phyloP scores from a whole-genome alignment of 495 filamentous ascomycete species.

The Entonaema liquescens region DNA sequence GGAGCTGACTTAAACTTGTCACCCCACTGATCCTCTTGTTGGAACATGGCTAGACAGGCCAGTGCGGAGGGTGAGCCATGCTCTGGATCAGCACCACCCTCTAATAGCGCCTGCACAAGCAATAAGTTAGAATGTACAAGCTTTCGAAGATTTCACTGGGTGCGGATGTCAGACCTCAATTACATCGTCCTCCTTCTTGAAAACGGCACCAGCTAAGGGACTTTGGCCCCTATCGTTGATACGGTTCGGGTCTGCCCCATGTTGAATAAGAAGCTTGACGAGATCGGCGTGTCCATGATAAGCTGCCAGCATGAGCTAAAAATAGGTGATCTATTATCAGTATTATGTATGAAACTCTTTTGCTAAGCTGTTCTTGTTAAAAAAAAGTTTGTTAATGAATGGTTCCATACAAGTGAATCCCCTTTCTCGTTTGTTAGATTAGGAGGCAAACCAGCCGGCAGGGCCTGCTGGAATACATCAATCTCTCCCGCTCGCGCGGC shows the following conservation, averaged over 20 bases:
- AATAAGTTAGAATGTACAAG: neutral
- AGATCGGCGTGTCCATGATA: slow-evolving; percentile 64
- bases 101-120: slow-evolving; percentile 49
- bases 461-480: slow-evolving; percentile 58
- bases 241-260: slow-evolving; percentile 62
- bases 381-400: neutral
- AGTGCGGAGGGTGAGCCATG: slow-evolving; percentile 58
- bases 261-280: slow-evolving; percentile 58
- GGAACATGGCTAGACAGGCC: slow-evolving; percentile 59
- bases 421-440: slow-evolving; percentile 67
- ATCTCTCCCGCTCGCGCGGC: slow-evolving; percentile 60
- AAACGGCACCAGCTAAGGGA: slow-evolving; percentile 64
- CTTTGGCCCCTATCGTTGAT: slow-evolving; percentile 64
- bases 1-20: slow-evolving; percentile 55
- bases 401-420: slow-evolving; percentile 57
- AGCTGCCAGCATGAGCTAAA: slow-evolving; percentile 64
- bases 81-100: slow-evolving; percentile 61
- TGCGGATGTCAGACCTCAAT: slow-evolving; percentile 48
- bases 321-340: neutral
- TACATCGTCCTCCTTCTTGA: slow-evolving; percentile 62
- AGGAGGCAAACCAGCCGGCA: slow-evolving; percentile 60
- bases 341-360: neutral
- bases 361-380: neutral
- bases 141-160: neutral
- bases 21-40: slow-evolving; percentile 59